Conservation (phyloP, 345 rosid species). For the Populus alba region DNA sequence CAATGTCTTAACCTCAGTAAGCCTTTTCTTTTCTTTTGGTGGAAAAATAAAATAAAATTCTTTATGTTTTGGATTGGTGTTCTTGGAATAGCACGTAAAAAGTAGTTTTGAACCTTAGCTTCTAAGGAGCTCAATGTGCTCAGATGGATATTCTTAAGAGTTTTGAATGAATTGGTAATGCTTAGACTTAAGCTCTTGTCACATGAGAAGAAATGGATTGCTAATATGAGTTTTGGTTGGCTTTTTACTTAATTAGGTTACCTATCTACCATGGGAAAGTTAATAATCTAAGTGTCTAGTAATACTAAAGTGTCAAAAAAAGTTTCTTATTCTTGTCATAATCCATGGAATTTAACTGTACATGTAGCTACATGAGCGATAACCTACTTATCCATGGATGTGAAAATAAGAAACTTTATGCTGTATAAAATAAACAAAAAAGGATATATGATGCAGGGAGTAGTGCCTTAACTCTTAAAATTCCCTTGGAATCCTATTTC, state of each 20-base stretch:
- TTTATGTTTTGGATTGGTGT: background rate
- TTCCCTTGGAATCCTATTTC: background rate
- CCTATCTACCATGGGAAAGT: background rate
- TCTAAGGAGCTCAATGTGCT: background rate
- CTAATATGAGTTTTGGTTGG: background rate
- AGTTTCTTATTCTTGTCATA: background rate
- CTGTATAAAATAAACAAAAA: background rate
- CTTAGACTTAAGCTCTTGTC: background rate
- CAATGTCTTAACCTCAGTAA: background rate
- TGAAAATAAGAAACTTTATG: background rate
- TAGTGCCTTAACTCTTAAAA: background rate
- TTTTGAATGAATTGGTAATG: background rate
- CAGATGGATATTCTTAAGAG: background rate
- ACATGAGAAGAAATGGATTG: background rate
- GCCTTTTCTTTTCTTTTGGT: background rate
- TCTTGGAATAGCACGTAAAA: background rate
- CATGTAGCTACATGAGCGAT: background rate
- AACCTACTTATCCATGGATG: background rate
- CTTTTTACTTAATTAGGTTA: background rate
- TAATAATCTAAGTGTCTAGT: background rate
- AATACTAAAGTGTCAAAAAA: background rate
- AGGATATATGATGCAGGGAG: background rate
- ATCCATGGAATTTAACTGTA: background rate
- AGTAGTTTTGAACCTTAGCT: background rate
- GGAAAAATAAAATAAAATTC: too few relatives aligned